Conservation (phyloP, 1,139 yeast species). For the Entelexis paramagnoliae region DNA sequence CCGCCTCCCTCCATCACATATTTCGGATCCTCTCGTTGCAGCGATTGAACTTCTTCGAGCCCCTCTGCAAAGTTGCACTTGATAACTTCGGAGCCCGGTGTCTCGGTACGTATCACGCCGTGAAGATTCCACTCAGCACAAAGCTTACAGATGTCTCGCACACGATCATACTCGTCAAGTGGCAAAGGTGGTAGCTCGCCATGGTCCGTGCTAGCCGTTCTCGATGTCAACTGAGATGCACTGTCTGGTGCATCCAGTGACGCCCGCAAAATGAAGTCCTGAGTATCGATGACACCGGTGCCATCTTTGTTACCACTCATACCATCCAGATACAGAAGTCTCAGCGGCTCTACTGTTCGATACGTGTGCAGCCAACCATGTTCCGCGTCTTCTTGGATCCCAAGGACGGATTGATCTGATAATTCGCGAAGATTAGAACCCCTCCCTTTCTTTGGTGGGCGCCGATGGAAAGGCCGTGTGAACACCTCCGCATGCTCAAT, state of each 20-base stretch:
- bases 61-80: background rate
- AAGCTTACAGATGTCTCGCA: background rate
- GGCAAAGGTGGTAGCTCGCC: background rate
- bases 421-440: too few species aligned
- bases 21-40: background rate
- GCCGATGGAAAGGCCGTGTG: background rate
- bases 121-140: background rate
- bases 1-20: background rate
- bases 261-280: constrained; percentile 3
- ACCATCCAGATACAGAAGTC: background rate
- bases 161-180: background rate
- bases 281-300: background rate
- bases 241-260: background rate
- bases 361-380: constrained; percentile 5
- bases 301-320: constrained; percentile 7
- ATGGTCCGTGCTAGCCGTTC: background rate
- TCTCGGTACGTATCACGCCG: background rate
- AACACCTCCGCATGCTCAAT: background rate
- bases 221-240: background rate
- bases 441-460: background rate
- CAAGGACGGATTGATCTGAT: background rate
- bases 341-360: background rate
- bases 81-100: background rate
- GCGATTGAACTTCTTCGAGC: background rate
- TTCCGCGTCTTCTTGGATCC: background rate